A percentile compares a stretch with the other conserved stretches of the same genome.
Conservation (phyloP, 176 grass and related monocot species). For the Rhynchospora breviuscula region DNA sequence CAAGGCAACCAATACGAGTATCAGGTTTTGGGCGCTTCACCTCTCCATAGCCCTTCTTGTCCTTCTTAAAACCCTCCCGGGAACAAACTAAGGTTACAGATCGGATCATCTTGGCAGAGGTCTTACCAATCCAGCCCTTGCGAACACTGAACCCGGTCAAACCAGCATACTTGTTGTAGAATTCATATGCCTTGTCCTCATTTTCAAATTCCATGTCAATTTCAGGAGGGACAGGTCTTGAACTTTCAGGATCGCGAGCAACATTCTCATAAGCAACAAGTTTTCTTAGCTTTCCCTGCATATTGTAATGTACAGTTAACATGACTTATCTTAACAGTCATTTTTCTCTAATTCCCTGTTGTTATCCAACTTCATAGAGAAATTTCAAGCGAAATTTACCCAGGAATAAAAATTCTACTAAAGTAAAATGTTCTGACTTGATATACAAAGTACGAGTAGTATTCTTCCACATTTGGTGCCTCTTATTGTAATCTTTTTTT, state of each 20-base stretch:
- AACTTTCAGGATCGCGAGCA: slow-evolving; percentile 26
- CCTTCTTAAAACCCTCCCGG: slow-evolving; percentile 44
- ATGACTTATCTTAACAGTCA: not conserved
- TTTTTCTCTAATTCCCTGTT: not conserved
- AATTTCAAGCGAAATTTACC: not conserved
- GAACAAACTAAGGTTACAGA: slow-evolving; percentile 50
- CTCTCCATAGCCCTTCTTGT: slow-evolving; percentile 37
- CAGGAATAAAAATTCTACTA: not conserved
- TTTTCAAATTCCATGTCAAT: slow-evolving; percentile 46
- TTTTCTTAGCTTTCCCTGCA: slow-evolving; percentile 54
- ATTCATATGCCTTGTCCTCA: slow-evolving; percentile 38
- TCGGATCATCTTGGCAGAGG: slow-evolving; percentile 30
- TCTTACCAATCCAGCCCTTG: slow-evolving; percentile 41
- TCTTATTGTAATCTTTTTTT: too few species aligned
- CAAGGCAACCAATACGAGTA: slow-evolving; percentile 43
- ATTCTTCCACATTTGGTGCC: too few species aligned
- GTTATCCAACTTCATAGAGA: not conserved
- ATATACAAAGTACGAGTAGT: not conserved
- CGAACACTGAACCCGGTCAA: slow-evolving; percentile 41
- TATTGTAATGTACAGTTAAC: slow-evolving; percentile 8
- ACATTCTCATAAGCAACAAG: slow-evolving; percentile 37
- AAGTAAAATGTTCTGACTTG: not conserved
- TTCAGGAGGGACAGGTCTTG: slow-evolving; percentile 28
- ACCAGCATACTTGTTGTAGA: slow-evolving; percentile 41
- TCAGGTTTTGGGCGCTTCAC: slow-evolving; percentile 39